These are phyloP conservation scores for Lyophyllum atratum DNA, from an alignment of 768 basidiomycete genomes.

Conservation along the genomic window DNA sequence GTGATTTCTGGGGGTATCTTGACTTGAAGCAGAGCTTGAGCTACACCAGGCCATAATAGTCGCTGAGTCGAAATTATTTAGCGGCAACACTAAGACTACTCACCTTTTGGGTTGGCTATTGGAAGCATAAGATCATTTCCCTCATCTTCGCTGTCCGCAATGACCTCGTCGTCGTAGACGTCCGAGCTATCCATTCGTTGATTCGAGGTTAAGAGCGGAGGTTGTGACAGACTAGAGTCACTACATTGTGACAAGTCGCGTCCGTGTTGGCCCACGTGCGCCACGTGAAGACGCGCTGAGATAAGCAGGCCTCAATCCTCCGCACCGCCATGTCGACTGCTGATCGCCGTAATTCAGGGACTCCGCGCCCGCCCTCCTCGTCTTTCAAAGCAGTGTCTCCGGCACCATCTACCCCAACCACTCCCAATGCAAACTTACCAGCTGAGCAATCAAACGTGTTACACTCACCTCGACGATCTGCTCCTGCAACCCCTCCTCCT, in stretches of 20 bases:
- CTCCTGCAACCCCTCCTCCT: constrained; percentile 32
- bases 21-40: neutral
- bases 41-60: neutral
- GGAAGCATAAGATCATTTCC: constrained; percentile 1
- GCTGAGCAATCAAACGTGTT: constrained; percentile 9
- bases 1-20: constrained; percentile 1
- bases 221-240: constrained; percentile 8
- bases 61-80: neutral
- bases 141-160: constrained; percentile 52
- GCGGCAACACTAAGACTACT: neutral
- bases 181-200: constrained; percentile 11
- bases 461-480: constrained; percentile 29
- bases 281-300: constrained; percentile 3
- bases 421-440: constrained; percentile 16
- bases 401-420: constrained; percentile 24
- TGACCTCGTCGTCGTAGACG: constrained; percentile 39
- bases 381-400: constrained; percentile 46
- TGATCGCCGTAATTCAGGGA: constrained; percentile 25
- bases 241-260: constrained; percentile 19
- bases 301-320: constrained; percentile 9
- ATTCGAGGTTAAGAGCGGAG: neutral
- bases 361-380: constrained; percentile 40
- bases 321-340: constrained; percentile 19
- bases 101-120: neutral
- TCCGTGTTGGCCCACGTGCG: neutral